A percentile compares a stretch with the other conserved stretches of the same genome.
These are phyloP conservation scores for Lepidium didymum DNA, from an alignment of 345 rosid species.

Conservation along the genomic window DNA sequence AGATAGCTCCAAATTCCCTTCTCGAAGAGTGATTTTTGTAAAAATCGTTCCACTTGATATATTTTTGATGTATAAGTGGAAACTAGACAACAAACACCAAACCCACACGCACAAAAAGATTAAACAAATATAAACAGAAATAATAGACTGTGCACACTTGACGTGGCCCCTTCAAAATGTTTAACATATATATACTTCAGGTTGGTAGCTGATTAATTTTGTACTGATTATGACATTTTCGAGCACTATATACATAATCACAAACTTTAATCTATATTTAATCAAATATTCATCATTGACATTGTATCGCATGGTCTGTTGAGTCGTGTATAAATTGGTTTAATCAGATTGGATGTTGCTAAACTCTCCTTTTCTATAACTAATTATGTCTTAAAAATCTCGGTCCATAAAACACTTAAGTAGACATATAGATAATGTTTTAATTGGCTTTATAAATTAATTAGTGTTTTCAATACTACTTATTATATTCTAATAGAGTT, in stretches of 20 bases:
- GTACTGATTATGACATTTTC: constrained; percentile 24
- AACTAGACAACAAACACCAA: constrained; percentile 22
- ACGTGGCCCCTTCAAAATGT: constrained; percentile 18
- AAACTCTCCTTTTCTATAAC: too few species aligned
- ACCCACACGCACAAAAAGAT: constrained; percentile 14
- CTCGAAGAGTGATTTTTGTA: background rate
- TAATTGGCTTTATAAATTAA: background rate
- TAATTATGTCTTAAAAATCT: background rate
- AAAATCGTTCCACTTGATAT: background rate
- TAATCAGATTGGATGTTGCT: too few species aligned
- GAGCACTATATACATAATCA: constrained; percentile 13
- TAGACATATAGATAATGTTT: constrained; percentile 2
- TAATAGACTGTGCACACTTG: constrained; percentile 13
- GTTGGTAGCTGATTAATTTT: constrained; percentile 24
- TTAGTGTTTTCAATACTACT: background rate
- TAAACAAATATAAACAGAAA: background rate
- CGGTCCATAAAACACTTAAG: background rate
- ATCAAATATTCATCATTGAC: background rate
- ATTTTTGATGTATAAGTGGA: constrained; percentile 14
- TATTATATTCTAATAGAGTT: background rate
- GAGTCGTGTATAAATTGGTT: constrained; percentile 3
- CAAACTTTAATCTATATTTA: background rate
- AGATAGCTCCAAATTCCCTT: background rate
- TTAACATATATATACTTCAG: constrained; percentile 25
- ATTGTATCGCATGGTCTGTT: constrained; percentile 1